Evolutionary conservation across 192 early-diverging fungal genomes (phyloP).

Genomic region (Neocallimastix lanati): DNA sequence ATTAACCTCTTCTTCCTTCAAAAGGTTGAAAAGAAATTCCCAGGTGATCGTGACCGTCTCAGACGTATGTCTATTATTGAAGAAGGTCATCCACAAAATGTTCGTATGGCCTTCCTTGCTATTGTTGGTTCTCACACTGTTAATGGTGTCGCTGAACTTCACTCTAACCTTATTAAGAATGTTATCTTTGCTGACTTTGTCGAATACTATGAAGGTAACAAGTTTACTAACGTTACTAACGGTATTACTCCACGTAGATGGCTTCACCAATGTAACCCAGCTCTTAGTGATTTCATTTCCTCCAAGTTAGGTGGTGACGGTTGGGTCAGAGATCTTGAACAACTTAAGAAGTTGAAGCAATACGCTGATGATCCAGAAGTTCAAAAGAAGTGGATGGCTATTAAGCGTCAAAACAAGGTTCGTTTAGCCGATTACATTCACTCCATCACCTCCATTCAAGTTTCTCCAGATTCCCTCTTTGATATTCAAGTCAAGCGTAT

Average conservation of each 20-base stretch:
- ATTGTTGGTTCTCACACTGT: conserved; percentile 85
- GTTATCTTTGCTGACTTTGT: conserved; percentile 84
- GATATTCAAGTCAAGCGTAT: conserved; percentile 92
- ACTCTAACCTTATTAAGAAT: conserved; percentile 63
- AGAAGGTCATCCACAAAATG: conserved; percentile 76
- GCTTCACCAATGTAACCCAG: conserved; percentile 92
- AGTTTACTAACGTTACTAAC: conserved; percentile 95
- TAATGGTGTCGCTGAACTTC: conserved; percentile 86
- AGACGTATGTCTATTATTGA: conserved; percentile 86
- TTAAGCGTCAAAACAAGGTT: conserved; percentile 81
- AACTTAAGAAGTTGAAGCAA: conserved; percentile 43
- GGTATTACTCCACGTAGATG: conserved; percentile 88
- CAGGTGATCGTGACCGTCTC: conserved; percentile 69
- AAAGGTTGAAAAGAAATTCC: conserved; percentile 68
- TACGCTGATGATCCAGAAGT: conserved; percentile 47
- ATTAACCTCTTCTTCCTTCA: conserved; percentile 97
- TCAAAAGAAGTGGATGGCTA: conserved; percentile 67
- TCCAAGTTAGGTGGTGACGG: conserved; percentile 49
- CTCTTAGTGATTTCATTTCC: conserved; percentile 62
- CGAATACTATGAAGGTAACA: conserved; percentile 59
- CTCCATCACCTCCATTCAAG: conserved; percentile 41
- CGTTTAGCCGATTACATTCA: conserved; percentile 74
- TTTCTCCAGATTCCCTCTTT: conserved; percentile 77
- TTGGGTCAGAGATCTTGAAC: conserved; percentile 61
- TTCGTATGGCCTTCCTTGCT: conserved; percentile 95